Base-by-base conservation (phyloP, 495 filamentous ascomycete genomes). In the Podospora tetraspora region DNA sequence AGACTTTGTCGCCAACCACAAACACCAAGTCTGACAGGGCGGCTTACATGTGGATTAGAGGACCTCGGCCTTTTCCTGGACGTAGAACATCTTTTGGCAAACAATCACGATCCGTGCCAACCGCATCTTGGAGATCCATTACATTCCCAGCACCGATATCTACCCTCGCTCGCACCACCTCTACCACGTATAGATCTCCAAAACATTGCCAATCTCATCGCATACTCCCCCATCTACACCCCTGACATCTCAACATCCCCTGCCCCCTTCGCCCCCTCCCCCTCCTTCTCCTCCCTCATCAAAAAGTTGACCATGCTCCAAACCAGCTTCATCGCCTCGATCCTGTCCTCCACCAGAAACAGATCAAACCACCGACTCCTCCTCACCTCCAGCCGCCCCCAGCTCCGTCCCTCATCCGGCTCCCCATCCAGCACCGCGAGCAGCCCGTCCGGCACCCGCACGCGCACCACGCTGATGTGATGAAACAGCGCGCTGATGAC, bases 401-500 rank as follows among this genome's bases (percentile, higher is more conserved):
- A 85, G 66, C 78, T 78, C 68, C 69, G 71, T 37, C 64, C 70
- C 63, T 68, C 72, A 24, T 79, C 74, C 3, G 57, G 24, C 29
- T 71, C 69, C 13, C 84, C 84, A 1, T 73, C 77, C 9, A 87
- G 61, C 5, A 82, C 83, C 0, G 85, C 84, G 34, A 94, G 77
- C 68, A 96, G 87, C 19, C 80, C 77, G 22, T 79, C 78, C 66
- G 93, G 92, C 61, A 97, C 86, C 29, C 90, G 86, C 27, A 94
- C 84, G 63, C 91, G 85, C 58, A 96, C 71, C 61, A 97, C 85
- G 64, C 86, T 86, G 56, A 96, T 77, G 68, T 97, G 93, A 76
- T 96, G 92, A 76, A 93, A 92, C 62, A 97, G 80, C 3, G 88
- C 86, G 60, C 90, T 93, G 61, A 96, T 72, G 73, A 97, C 86